Conservation (phyloP, 441 rosid species). For the Bruguiera hainesii region DNA sequence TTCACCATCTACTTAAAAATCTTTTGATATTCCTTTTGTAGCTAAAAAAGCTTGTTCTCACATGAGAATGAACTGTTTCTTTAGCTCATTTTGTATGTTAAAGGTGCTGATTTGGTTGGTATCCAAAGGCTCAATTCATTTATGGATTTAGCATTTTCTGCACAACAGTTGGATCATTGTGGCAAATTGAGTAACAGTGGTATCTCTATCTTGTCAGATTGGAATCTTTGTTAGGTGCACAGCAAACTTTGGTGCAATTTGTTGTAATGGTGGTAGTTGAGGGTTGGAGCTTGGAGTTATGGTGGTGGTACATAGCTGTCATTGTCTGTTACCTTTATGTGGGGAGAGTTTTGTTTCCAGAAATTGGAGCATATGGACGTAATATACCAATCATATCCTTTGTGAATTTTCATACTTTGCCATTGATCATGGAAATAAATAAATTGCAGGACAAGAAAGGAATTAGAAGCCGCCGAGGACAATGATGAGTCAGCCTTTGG, state of each 20-base stretch:
- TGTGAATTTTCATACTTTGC: not conserved
- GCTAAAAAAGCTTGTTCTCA: no score
- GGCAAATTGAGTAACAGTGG: not conserved
- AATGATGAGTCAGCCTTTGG: conserved; percentile 46
- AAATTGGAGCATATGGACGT: not conserved
- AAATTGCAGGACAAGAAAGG: conserved; percentile 53
- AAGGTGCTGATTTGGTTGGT: not conserved
- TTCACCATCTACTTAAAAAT: no score
- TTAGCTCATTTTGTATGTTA: no score
- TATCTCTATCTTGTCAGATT: no score
- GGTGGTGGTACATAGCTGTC: not conserved
- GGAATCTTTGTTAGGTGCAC: not conserved
- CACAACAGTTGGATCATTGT: not conserved
- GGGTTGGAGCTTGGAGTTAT: not conserved
- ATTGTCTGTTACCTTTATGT: not conserved
- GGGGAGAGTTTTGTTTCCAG: not conserved
- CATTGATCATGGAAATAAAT: conserved; percentile 7
- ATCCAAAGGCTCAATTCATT: conserved; percentile 3
- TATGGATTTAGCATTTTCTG: not conserved
- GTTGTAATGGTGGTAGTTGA: not conserved
- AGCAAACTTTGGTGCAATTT: no score
- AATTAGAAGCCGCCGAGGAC: conserved; percentile 44
- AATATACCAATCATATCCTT: not conserved
- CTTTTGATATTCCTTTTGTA: no score
- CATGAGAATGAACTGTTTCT: no score